phyloP scores from a whole-genome alignment of 768 basidiomycete species.

The Pleurotus platypus region DNA sequence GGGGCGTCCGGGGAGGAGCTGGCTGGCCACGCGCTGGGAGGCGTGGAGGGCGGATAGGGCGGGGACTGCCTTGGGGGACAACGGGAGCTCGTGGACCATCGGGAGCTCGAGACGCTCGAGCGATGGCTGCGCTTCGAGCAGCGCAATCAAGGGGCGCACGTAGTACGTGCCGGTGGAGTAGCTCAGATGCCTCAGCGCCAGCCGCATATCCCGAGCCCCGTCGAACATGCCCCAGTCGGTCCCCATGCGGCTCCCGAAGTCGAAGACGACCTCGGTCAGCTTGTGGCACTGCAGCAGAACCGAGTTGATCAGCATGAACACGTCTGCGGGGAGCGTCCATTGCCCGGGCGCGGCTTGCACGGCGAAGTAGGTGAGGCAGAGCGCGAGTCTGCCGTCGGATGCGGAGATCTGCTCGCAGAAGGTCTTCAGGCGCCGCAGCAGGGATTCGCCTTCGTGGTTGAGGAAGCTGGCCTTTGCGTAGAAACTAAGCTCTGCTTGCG shows the following conservation, averaged over 20 bases:
- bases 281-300: not conserved
- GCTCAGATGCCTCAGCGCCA: not conserved
- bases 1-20: not conserved
- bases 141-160: not conserved
- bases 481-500: not conserved
- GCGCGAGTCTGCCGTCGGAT: not conserved
- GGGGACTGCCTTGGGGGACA: not conserved
- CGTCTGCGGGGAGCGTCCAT: not conserved
- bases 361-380: not conserved
- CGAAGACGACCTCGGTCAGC: not conserved
- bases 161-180: not conserved
- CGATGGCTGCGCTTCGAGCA: not conserved
- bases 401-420: not conserved
- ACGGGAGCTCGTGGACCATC: not conserved
- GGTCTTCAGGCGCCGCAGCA: not conserved
- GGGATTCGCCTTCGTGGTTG: not conserved
- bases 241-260: not conserved
- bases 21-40: not conserved
- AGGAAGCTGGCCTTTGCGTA: not conserved
- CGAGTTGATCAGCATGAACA: not conserved
- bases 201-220: not conserved
- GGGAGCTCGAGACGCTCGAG: not conserved
- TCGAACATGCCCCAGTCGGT: not conserved
- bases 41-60: not conserved
- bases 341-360: not conserved